Evolutionary conservation across 306 rosid species (phyloP), one percentile per base, ranked within the genome.

Genomic region (Castanea sativa): DNA sequence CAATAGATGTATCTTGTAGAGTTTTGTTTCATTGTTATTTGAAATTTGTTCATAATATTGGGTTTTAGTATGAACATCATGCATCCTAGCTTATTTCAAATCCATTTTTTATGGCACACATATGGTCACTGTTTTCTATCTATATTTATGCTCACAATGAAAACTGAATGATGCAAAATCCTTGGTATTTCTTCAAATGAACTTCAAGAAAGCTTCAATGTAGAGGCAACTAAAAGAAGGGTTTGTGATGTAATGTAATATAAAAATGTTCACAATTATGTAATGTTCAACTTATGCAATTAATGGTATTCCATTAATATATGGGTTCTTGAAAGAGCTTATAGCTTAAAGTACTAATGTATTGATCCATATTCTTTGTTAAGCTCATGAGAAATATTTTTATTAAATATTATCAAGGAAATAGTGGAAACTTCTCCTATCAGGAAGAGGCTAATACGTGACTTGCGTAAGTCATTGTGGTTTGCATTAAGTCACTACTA

Each of bases 161-260:
- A 41, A 77, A 78, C 9, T 15, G 45, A 83, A 81, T 84, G 55
- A 73, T 89, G 93, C 96, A 96, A 98, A 90, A 89, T 93, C 71
- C 94, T 96, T 76, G 90, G 80, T 51, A 76, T 87, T 73, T 57
- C 97, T 76, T 83, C 94, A 12, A 88, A 89, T 60, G 97, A 96
- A 83, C 98, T 96, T 84, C 87, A 91, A 81, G 89, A 87, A 77
- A 83, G 87, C 89, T 96, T 96, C 92, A 88, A 85, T 82, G 71
- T 71, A 27, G 96, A 90, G 94, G 99, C 99, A 55, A 83, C 96
- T 73, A 94, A 90, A 65, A 4, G 33, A 30, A 30, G 33, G 33
- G 33, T 30, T 30, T 30, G 5, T 30, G 33, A 30, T 30, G 33
- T 30, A 30, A 30, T 30, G 33, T 30, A 30, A 30, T 30, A 4